Base-by-base conservation (phyloP, 2,329 filamentous ascomycete species). In the Coniochaeta sp. region DNA sequence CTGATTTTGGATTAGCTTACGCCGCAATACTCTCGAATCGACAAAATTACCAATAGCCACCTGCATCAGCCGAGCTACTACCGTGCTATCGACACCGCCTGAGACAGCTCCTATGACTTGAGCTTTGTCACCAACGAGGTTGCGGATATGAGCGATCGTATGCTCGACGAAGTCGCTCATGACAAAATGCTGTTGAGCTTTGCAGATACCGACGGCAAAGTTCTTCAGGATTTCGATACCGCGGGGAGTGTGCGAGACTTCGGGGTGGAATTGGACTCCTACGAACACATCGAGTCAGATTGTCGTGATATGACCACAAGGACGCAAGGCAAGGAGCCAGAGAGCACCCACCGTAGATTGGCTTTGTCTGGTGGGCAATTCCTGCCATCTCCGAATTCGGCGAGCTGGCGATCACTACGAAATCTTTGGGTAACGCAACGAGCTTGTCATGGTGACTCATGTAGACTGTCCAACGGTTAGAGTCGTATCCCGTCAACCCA, bases 371-470 rank as follows among this genome's bases (percentile, higher is more conserved):
- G 71, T 92, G 89, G 19, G 88, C 89, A 67, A 93, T 96, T 61
- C 85, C 91, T 12, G 93, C 93, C 67, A 84, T 96, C 26, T 87
- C 84, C 0, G 89, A 86, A 76, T 95, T 96, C 58, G 79, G 71
- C 1, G 91, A 93, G 5, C 81, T 88, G 58, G 89, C 92, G 67
- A 96, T 85, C 17, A 81, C 86, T 62, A 83, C 76, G 71, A 96
- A 96, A 44, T 81, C 83, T 38, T 87, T 78, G 9, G 93, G 93
- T 43, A 96, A 79, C 60, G 82, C 77, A 43, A 81, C 82, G 12
- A 98, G 83, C 80, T 96, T 96, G 76, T 97, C 92, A 61, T 87
- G 88, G 72, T 98, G 93, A 66, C 85, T 89, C 93, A 97, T 97
- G 19, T 33, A 60, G 11, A 43, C 57, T 52, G 12, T 26, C 47